Evolutionary conservation across 2,329 filamentous ascomycete genomes (phyloP).

Genomic region (Botrytis elliptica): DNA sequence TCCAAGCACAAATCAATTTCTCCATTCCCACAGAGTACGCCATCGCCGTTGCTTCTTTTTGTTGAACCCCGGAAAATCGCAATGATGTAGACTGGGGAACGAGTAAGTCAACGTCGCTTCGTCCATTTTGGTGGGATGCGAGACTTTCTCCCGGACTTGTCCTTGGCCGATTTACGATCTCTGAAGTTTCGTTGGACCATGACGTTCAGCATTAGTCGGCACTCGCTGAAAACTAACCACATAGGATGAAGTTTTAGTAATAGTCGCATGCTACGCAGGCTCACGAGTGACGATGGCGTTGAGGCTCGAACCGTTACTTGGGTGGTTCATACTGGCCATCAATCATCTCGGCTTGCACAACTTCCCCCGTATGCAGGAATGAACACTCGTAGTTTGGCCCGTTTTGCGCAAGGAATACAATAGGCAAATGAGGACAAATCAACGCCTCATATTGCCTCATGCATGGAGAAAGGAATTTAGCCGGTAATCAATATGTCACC

Average conservation of each 20-base stretch:
- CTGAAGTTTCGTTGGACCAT: background rate
- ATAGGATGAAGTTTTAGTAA: background rate
- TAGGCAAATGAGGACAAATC: background rate
- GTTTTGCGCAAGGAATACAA: background rate
- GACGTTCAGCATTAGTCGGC: background rate
- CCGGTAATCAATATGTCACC: background rate
- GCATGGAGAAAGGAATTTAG: background rate
- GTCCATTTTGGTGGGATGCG: background rate
- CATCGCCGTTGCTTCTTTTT: background rate
- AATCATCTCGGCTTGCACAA: background rate
- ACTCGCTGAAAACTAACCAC: background rate
- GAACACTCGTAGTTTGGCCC: background rate
- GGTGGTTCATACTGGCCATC: background rate
- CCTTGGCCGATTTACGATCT: constrained; percentile 6
- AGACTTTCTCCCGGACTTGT: background rate
- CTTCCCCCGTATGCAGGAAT: background rate
- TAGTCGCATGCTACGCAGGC: background rate
- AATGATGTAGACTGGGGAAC: constrained; percentile 2
- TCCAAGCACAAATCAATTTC: constrained; percentile 9
- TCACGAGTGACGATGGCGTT: background rate
- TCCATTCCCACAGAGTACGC: background rate
- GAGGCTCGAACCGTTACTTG: background rate
- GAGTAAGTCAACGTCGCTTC: background rate
- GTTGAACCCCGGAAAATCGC: background rate
- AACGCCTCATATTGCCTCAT: background rate